Evolutionary conservation across 1,284 basidiomycete species (phyloP).

Genomic region (Cryptococcus jaspeensis): DNA sequence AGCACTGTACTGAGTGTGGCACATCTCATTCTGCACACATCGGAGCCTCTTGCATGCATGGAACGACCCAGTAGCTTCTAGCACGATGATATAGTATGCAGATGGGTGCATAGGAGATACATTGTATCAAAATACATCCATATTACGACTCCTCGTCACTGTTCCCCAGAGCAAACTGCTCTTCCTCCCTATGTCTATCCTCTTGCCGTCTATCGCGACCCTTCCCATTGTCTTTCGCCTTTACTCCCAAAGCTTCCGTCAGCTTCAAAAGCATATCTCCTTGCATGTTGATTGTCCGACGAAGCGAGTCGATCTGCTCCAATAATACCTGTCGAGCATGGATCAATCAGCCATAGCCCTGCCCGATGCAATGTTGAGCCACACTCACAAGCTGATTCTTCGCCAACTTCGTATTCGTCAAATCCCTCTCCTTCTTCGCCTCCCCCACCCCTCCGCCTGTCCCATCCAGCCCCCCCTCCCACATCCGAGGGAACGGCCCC

Average conservation of each 20-base stretch:
- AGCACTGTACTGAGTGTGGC: not conserved
- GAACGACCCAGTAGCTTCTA: no score
- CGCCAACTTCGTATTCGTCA: conserved; percentile 50
- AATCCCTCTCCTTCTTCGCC: conserved; percentile 26
- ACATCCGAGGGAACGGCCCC: conserved; percentile 20
- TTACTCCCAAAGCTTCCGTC: conserved; percentile 18
- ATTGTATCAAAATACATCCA: no score
- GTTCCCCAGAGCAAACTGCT: conserved; percentile 28
- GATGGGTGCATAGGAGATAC: no score
- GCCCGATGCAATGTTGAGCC: not conserved
- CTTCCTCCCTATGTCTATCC: conserved; percentile 13
- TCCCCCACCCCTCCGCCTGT: conserved; percentile 8
- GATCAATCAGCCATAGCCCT: not conserved
- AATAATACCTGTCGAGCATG: conserved; percentile 34
- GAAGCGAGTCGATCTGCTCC: conserved; percentile 45
- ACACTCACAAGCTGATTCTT: conserved; percentile 49
- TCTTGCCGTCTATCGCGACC: not conserved
- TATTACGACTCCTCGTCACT: conserved; percentile 21
- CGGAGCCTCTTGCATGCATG: no score
- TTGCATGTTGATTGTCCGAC: conserved; percentile 45
- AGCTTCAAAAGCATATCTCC: conserved; percentile 36
- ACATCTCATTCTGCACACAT: no score
- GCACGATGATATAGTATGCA: no score
- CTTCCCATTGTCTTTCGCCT: not conserved
- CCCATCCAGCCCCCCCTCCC: conserved; percentile 26